Evolutionary conservation across 768 basidiomycete species (phyloP).

Genomic region (Hydnum rufescens): DNA sequence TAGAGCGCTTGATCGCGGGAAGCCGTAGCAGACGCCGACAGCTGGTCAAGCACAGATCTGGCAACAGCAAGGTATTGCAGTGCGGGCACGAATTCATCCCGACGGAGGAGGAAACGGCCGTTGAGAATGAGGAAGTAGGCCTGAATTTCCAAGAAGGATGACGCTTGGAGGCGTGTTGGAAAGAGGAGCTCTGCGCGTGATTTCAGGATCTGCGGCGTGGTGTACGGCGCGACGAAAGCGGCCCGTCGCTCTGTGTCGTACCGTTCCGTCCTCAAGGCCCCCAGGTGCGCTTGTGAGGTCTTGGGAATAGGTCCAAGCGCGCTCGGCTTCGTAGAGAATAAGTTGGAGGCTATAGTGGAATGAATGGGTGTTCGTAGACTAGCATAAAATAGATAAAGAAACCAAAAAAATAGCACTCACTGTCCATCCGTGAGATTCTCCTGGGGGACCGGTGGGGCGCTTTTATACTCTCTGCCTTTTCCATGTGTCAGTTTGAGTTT

Average conservation of each 20-base stretch:
- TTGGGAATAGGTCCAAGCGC: constrained; percentile 81
- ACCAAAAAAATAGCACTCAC: too few species aligned
- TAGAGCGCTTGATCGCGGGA: constrained; percentile 79
- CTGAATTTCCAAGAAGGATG: constrained; percentile 44
- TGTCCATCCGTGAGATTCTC: constrained; percentile 70
- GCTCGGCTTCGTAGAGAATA: constrained; percentile 74
- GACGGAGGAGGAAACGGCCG: constrained; percentile 63
- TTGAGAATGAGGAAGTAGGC: constrained; percentile 65
- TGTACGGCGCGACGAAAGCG: constrained; percentile 62
- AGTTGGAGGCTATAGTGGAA: constrained; percentile 44
- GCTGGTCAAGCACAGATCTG: constrained; percentile 45
- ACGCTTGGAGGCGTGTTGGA: constrained; percentile 28
- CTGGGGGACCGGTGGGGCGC: constrained; percentile 40
- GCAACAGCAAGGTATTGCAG: constrained; percentile 66
- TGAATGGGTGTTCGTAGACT: constrained; percentile 7
- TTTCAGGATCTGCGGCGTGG: constrained; percentile 55
- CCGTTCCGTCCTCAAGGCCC: constrained; percentile 32
- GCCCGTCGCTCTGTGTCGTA: constrained; percentile 56
- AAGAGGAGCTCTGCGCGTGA: constrained; percentile 48
- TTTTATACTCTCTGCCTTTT: constrained; percentile 81
- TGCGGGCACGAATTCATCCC: constrained; percentile 45
- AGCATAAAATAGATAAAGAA: too few species aligned
- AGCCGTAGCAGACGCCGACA: constrained; percentile 41
- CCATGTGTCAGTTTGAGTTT: constrained; percentile 72
- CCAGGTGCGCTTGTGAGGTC: constrained; percentile 39